These are phyloP conservation scores for Pichia deserticola DNA, from an alignment of 805 yeast genomes.

Conservation along the genomic window DNA sequence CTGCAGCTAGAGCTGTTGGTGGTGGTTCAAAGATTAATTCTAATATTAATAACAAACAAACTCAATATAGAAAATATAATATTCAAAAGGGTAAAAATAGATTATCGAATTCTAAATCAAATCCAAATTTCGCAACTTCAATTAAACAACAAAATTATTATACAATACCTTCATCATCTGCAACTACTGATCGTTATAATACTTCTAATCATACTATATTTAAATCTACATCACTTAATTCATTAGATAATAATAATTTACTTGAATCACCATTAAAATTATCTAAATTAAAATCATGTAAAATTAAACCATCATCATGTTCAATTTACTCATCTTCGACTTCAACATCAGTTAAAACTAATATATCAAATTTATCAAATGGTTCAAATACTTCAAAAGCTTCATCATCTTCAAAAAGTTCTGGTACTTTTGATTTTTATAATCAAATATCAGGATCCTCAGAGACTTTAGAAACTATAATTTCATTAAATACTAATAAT, in stretches of 20 bases:
- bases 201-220: not conserved
- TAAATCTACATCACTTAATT: not conserved
- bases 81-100: too few relatives aligned
- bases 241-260: not conserved
- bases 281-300: not conserved
- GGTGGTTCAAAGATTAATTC: not conserved
- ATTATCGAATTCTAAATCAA: not conserved
- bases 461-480: conserved; percentile 5
- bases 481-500: not conserved
- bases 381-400: not conserved
- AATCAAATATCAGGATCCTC: not conserved
- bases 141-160: too few relatives aligned
- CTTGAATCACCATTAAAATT: not conserved
- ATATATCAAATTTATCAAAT: not conserved
- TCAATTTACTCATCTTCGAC: conserved; percentile 6
- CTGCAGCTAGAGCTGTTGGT: conserved; percentile 9
- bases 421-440: conserved; percentile 2
- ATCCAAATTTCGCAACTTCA: not conserved
- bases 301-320: conserved; percentile 4
- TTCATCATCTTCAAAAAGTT: not conserved
- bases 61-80: not conserved
- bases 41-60: not conserved
- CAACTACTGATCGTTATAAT: too few relatives aligned
- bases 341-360: not conserved
- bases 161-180: too few relatives aligned